phyloP scores from a whole-genome alignment of 2,329 filamentous ascomycete genomes.

The Diplodia corticola region DNA sequence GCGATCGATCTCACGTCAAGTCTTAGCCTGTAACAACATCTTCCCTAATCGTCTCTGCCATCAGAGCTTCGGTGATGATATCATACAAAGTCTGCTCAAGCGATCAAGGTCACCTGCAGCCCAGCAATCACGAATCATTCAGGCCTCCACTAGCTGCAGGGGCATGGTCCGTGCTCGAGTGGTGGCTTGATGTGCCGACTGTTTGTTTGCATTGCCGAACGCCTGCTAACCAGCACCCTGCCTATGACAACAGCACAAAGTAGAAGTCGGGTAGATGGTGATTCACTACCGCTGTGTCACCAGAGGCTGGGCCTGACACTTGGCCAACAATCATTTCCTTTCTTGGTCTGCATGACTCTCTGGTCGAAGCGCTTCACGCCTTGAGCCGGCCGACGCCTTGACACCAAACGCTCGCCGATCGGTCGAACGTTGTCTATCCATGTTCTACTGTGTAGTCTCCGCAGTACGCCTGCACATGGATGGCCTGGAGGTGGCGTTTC shows the following conservation, averaged over 20 bases:
- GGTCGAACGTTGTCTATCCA: not conserved
- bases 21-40: not conserved
- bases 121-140: not conserved
- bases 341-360: not conserved
- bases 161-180: not conserved
- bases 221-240: slow-evolving; percentile 1
- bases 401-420: not conserved
- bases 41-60: not conserved
- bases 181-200: slow-evolving; percentile 7
- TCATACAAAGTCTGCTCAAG: not conserved
- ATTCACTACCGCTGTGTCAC: not conserved
- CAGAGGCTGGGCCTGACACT: not conserved
- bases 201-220: not conserved
- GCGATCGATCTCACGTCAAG: not conserved
- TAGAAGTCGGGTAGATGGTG: not conserved
- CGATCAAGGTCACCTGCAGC: not conserved
- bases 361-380: not conserved
- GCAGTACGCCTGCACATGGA: not conserved
- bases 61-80: not conserved
- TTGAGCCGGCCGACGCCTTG: not conserved
- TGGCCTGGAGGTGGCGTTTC: not conserved
- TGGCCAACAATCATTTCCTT: not conserved
- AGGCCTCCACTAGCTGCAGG: slow-evolving; percentile 8
- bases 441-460: not conserved
- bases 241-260: not conserved